A percentile compares a stretch with the other conserved stretches of the same genome.
phyloP scores from a whole-genome alignment of 164 flowering plant genomes.

The Aristolochia californica region DNA sequence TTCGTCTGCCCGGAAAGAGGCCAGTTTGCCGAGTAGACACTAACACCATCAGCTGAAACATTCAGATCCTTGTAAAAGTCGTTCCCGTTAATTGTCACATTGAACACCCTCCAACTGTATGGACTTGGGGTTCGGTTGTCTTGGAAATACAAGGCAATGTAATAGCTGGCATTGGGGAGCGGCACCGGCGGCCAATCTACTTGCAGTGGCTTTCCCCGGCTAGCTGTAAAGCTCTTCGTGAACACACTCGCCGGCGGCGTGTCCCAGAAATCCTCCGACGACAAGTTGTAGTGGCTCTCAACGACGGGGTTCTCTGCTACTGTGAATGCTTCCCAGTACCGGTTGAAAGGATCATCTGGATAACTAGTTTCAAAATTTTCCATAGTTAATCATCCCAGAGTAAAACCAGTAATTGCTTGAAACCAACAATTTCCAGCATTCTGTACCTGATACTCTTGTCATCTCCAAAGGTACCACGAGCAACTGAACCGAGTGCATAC shows the following conservation, averaged over 20 bases:
- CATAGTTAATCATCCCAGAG: slow-evolving; percentile 23
- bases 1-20: slow-evolving; percentile 58
- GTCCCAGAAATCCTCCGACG: slow-evolving; percentile 68
- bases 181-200: slow-evolving; percentile 57
- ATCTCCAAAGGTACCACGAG: slow-evolving; percentile 52
- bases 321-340: slow-evolving; percentile 66
- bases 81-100: slow-evolving; percentile 45
- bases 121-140: slow-evolving; percentile 68
- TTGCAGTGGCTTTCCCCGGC: slow-evolving; percentile 50
- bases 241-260: slow-evolving; percentile 60
- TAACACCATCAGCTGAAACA: slow-evolving; percentile 46
- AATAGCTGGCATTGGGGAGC: slow-evolving; percentile 46
- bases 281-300: slow-evolving; percentile 28
- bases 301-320: slow-evolving; percentile 39
- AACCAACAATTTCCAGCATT: not conserved
- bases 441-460: slow-evolving; percentile 42
- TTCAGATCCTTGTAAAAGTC: slow-evolving; percentile 48
- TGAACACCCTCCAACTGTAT: slow-evolving; percentile 76
- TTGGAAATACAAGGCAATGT: slow-evolving; percentile 74
- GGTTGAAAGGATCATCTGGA: slow-evolving; percentile 86
- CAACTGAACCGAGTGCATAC: slow-evolving; percentile 46
- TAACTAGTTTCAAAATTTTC: slow-evolving; percentile 36
- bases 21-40: slow-evolving; percentile 47
- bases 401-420: not conserved
- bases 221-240: slow-evolving; percentile 38